phyloP scores from a whole-genome alignment of 2,329 filamentous ascomycete species.

The Elsinoe perseae region DNA sequence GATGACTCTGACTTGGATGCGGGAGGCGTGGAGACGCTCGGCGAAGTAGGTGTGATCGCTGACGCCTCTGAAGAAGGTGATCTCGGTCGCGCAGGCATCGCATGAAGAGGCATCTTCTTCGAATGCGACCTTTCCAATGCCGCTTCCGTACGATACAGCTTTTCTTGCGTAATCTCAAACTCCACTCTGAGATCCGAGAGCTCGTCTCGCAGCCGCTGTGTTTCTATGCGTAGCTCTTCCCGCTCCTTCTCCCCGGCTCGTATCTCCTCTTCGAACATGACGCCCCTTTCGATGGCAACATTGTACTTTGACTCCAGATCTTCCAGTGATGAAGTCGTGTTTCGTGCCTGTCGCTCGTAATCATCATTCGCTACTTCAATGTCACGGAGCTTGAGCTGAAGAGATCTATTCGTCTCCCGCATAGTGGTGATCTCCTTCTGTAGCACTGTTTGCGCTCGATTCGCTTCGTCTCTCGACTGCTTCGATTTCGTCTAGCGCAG shows the following conservation, averaged over 20 bases:
- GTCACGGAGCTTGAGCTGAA: conserved; percentile 80
- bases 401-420: conserved; percentile 71
- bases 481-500: conserved; percentile 76
- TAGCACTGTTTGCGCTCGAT: conserved; percentile 70
- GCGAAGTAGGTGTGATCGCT: conserved; percentile 76
- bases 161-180: conserved; percentile 87
- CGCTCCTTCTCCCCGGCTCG: conserved; percentile 86
- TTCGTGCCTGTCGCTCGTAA: conserved; percentile 90
- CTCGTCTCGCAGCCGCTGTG: conserved; percentile 83
- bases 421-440: conserved; percentile 95
- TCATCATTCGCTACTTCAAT: conserved; percentile 98
- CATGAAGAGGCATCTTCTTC: conserved; percentile 40
- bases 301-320: conserved; percentile 98
- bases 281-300: conserved; percentile 79
- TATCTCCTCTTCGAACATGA: conserved; percentile 93
- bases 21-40: conserved; percentile 81
- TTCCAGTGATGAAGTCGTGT: conserved; percentile 91
- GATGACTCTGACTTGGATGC: conserved; percentile 56
- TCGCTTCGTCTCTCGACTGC: conserved; percentile 84
- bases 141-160: conserved; percentile 65
- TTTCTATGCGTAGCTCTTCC: conserved; percentile 79
- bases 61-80: conserved; percentile 66
- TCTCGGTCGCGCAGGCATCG: conserved; percentile 31
- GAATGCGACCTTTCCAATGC: conserved; percentile 43
- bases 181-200: conserved; percentile 90